These are phyloP conservation scores for Fraxinus pennsylvanica DNA, from an alignment of 257 asterid genomes.

Conservation along the genomic window DNA sequence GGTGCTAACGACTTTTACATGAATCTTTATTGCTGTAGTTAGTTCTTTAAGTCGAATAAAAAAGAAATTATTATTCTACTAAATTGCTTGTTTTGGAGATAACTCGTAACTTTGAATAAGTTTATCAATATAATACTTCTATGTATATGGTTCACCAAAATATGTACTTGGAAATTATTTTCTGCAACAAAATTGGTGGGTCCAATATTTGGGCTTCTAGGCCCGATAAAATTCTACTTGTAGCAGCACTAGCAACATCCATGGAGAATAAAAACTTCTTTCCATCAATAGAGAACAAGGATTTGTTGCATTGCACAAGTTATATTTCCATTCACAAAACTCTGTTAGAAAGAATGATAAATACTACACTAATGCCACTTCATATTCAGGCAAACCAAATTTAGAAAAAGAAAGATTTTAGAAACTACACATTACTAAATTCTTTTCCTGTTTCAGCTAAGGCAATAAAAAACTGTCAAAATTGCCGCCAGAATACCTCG, in stretches of 20 bases:
- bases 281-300: slow-evolving; percentile 12
- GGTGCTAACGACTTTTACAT: background rate
- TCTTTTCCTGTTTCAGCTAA: slow-evolving; percentile 6
- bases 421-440: background rate
- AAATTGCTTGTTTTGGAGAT: no score
- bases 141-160: background rate
- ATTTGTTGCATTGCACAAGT: slow-evolving; percentile 15
- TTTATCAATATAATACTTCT: no score
- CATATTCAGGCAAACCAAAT: slow-evolving; percentile 25
- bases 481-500: slow-evolving; percentile 23
- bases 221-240: no score
- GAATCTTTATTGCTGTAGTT: no score
- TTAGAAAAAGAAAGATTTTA: slow-evolving; percentile 15
- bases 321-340: slow-evolving; percentile 28
- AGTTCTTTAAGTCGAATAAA: no score
- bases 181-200: no score
- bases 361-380: slow-evolving; percentile 33
- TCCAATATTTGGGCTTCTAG: no score
- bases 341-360: slow-evolving; percentile 24
- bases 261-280: background rate
- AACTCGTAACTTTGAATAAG: no score
- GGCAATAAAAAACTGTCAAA: slow-evolving; percentile 33
- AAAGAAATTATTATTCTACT: no score
- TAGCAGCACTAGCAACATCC: background rate
- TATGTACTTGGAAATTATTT: no score